phyloP scores from a whole-genome alignment of 345 rosid genomes.

The Geranium rotundifolium region DNA sequence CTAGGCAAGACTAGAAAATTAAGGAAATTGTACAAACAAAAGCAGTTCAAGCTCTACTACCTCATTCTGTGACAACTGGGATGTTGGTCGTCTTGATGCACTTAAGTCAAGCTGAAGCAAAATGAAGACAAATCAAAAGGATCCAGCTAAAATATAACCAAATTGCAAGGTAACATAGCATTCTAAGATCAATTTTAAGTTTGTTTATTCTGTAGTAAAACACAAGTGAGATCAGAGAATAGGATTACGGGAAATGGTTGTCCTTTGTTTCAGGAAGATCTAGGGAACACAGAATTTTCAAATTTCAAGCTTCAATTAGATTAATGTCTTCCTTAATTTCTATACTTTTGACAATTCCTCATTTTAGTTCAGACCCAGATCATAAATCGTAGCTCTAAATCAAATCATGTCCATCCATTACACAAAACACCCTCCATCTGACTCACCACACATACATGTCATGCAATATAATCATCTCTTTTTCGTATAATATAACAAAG shows the following conservation, averaged over 20 bases:
- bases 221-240: neutral
- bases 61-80: slow-evolving; percentile 26
- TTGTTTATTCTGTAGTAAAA: neutral
- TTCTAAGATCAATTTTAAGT: neutral
- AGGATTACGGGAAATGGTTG: neutral
- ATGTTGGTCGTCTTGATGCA: slow-evolving; percentile 44
- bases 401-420: too few relatives aligned
- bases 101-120: slow-evolving; percentile 43
- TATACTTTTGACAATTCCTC: too few relatives aligned
- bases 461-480: neutral
- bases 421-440: too few relatives aligned
- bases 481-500: neutral
- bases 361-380: too few relatives aligned
- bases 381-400: too few relatives aligned
- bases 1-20: slow-evolving; percentile 1
- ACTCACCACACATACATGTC: neutral
- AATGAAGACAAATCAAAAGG: neutral
- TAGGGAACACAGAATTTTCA: neutral
- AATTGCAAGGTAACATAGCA: too few relatives aligned
- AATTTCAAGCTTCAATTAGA: neutral
- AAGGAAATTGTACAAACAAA: neutral
- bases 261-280: too few relatives aligned
- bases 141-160: neutral
- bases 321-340: too few relatives aligned
- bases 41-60: slow-evolving; percentile 14